Conservation (phyloP, 2,329 filamentous ascomycete genomes). For the Fusarium lateritium region DNA sequence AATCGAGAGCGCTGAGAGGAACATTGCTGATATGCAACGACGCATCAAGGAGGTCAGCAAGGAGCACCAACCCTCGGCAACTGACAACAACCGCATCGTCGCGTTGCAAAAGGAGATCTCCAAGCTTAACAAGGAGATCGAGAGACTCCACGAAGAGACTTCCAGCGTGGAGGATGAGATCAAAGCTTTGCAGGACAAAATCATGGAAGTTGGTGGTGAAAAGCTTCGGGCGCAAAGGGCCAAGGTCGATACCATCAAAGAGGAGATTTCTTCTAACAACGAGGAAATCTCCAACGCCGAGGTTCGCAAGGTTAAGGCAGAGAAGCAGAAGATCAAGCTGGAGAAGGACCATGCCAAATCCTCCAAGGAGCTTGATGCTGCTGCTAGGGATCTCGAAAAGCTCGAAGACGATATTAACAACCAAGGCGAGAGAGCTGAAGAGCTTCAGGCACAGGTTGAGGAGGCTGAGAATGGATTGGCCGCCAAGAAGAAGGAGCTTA, state of each 20-base stretch:
- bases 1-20: slow-evolving; percentile 87
- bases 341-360: slow-evolving; percentile 87
- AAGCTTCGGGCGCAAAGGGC: slow-evolving; percentile 90
- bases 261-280: slow-evolving; percentile 83
- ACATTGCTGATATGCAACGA: slow-evolving; percentile 85
- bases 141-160: slow-evolving; percentile 86
- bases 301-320: slow-evolving; percentile 90
- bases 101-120: slow-evolving; percentile 83
- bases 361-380: slow-evolving; percentile 81
- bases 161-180: slow-evolving; percentile 93
- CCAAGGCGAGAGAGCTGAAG: slow-evolving; percentile 82
- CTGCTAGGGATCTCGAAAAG: slow-evolving; percentile 80
- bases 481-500: slow-evolving; percentile 84
- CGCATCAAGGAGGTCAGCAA: slow-evolving; percentile 87
- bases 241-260: slow-evolving; percentile 90
- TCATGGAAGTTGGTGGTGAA: slow-evolving; percentile 98
- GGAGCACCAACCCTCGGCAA: slow-evolving; percentile 85
- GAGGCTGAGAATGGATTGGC: slow-evolving; percentile 85
- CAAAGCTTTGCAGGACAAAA: slow-evolving; percentile 92
- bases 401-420: slow-evolving; percentile 84
- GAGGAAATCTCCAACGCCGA: slow-evolving; percentile 91
- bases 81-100: slow-evolving; percentile 81
- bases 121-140: slow-evolving; percentile 82
- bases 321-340: slow-evolving; percentile 91
- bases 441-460: slow-evolving; percentile 80